Base-by-base conservation (phyloP, 2,329 filamentous ascomycete genomes). In the Fusarium longipes region DNA sequence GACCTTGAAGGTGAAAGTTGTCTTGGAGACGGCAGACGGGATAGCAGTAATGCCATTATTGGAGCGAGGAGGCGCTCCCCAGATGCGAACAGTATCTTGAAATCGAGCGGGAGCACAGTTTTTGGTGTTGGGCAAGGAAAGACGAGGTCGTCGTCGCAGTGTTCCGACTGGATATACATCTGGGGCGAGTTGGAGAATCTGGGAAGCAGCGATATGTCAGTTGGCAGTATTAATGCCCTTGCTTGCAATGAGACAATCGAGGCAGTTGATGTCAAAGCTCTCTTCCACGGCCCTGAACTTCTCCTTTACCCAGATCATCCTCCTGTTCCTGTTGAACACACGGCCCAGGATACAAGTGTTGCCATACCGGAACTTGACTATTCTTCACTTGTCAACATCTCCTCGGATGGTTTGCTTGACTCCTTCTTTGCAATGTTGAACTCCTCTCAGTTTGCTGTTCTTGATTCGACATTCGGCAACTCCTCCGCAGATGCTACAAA, bases 191-290 rank as follows among this genome's bases (percentile, higher is more conserved):
- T 79, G 2, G 38, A 45, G 6, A 52, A 71, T 30, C 50, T 73
- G 20, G 65, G 70, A 39, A 70, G 62, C 20, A 65, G 68, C 20
- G 63, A 70, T 24, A 63, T 73, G 42, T 65, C 72, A 2, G 74
- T 80, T 12, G 69, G 65, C 33, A 71, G 68, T 35, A 70, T 79
- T 17, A 75, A 73, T 7, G 77, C 75, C 7, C 55, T 81, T 53
- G 74, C 75, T 20, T 81, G 79, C 65, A 81, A 81, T 67, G 79
- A 80, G 66, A 73, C 75, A 3, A 62, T 77, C 4, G 69, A 79
- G 65, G 74, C 71, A 7, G 67, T 77, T 9, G 66, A 73, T 15
- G 60, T 70, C 3, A 49, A 64, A n/a, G 68, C 73, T 3, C 47
- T 65, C 2, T 63, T 77, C 3, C 64, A 70, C 12, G 75, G 74